Evolutionary conservation across 768 basidiomycete genomes (phyloP).

Genomic region (Clitopilus passeckerianus): DNA sequence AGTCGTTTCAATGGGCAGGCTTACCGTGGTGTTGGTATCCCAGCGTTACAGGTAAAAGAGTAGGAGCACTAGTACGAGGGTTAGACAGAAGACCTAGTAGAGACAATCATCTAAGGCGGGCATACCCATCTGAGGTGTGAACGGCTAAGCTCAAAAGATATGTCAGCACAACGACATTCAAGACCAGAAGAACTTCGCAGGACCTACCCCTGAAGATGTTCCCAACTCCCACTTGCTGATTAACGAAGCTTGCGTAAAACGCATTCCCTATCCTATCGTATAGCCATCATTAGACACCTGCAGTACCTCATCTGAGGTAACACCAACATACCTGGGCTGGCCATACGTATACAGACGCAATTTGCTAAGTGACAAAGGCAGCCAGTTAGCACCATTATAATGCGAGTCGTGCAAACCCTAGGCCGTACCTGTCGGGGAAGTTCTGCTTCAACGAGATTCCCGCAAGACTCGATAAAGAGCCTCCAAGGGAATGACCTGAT

Average conservation of each 20-base stretch:
- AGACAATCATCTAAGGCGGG: background rate
- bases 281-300: too few relatives aligned
- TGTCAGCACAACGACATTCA: too few relatives aligned
- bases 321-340: slow-evolving; percentile 5
- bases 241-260: slow-evolving; percentile 11
- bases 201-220: slow-evolving; percentile 7
- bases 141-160: slow-evolving; percentile 2
- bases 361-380: background rate
- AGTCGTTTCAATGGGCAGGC: background rate
- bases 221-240: slow-evolving; percentile 7
- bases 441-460: slow-evolving; percentile 24
- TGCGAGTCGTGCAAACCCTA: background rate
- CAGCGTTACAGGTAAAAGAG: slow-evolving; percentile 4
- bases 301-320: background rate
- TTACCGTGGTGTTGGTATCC: slow-evolving; percentile 12
- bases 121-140: slow-evolving; percentile 11
- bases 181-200: too few relatives aligned
- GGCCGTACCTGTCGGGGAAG: slow-evolving; percentile 18
- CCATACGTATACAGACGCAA: slow-evolving; percentile 15
- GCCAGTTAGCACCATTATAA: background rate
- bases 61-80: slow-evolving; percentile 6
- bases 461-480: slow-evolving; percentile 33
- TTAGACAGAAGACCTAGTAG: background rate
- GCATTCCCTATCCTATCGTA: slow-evolving; percentile 9
- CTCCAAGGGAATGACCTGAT: slow-evolving; percentile 38